phyloP scores from a whole-genome alignment of 2,329 filamentous ascomycete genomes.

The Nigrospora oryzae region DNA sequence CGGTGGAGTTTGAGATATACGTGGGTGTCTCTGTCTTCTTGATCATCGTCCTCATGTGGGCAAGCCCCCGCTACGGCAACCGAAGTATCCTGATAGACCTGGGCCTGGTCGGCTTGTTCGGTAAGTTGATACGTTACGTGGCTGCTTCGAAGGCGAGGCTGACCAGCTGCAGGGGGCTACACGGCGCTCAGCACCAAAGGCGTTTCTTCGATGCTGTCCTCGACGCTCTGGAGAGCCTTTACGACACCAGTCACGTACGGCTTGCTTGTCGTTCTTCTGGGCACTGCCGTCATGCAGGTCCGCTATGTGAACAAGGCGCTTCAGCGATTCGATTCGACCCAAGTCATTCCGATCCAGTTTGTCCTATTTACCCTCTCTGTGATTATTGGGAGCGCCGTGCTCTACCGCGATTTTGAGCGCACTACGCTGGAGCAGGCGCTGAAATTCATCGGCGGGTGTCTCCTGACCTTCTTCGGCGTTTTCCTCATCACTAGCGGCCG shows the following conservation, averaged over 20 bases:
- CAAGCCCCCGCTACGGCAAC: slow-evolving; percentile 76
- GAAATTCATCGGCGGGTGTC: slow-evolving; percentile 86
- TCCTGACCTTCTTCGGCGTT: slow-evolving; percentile 91
- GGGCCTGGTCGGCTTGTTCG: slow-evolving; percentile 87
- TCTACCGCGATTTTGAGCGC: slow-evolving; percentile 92
- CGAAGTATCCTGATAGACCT: slow-evolving; percentile 86
- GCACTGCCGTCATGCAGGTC: slow-evolving; percentile 91
- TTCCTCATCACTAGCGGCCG: slow-evolving; percentile 91
- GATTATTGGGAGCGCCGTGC: slow-evolving; percentile 83
- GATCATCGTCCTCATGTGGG: slow-evolving; percentile 71
- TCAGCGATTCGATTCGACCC: slow-evolving; percentile 91
- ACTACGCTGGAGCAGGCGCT: slow-evolving; percentile 63
- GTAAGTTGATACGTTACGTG: slow-evolving; percentile 38
- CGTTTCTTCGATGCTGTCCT: slow-evolving; percentile 88
- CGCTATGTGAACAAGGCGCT: slow-evolving; percentile 86
- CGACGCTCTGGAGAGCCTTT: slow-evolving; percentile 80
- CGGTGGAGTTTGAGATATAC: slow-evolving; percentile 86
- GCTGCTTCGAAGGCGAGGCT: slow-evolving; percentile 2
- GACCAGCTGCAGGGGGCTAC: slow-evolving; percentile 61
- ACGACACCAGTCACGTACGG: slow-evolving; percentile 88
- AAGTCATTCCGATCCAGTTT: slow-evolving; percentile 96
- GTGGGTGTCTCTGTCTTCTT: slow-evolving; percentile 65
- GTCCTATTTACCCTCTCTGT: slow-evolving; percentile 94
- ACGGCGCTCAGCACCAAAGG: slow-evolving; percentile 96
- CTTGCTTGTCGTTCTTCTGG: slow-evolving; percentile 69